Percentiles rank a stretch among this genome's conserved stretches.
Conservation (phyloP, 1,284 basidiomycete genomes). For the Melampsora occidentalis region DNA sequence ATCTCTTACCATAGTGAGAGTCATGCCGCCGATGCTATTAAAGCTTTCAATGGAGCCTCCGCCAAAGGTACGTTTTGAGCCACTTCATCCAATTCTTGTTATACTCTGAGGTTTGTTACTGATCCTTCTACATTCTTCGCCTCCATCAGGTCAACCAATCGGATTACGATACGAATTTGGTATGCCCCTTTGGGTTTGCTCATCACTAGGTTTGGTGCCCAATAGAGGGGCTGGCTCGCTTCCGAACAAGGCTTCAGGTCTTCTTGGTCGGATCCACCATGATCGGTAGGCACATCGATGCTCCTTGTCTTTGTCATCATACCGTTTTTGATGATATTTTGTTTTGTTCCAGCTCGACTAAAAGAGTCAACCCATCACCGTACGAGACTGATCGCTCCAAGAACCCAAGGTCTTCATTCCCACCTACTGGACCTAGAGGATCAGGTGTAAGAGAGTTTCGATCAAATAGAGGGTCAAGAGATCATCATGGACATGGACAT, state of each 20-base stretch:
- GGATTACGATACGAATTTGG: constrained; percentile 13
- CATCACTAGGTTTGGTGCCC: constrained; percentile 14
- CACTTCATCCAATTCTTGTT: background rate
- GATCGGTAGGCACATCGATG: constrained; percentile 17
- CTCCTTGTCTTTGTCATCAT: background rate
- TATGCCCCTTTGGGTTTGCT: constrained; percentile 21
- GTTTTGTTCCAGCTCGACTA: background rate
- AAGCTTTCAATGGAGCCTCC: constrained; percentile 40
- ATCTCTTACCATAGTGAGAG: constrained; percentile 18
- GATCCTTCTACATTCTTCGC: background rate
- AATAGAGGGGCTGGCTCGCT: background rate
- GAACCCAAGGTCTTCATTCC: constrained; percentile 21
- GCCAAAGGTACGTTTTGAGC: constrained; percentile 19
- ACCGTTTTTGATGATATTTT: constrained; percentile 8
- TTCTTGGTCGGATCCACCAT: constrained; percentile 30
- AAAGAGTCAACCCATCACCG: constrained; percentile 9
- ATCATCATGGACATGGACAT: background rate
- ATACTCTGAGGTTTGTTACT: background rate
- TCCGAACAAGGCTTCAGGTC: background rate
- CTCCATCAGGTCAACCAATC: constrained; percentile 26
- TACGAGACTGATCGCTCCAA: constrained; percentile 10
- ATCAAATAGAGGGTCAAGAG: background rate
- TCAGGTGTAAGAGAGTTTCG: background rate
- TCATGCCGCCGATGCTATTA: constrained; percentile 31
- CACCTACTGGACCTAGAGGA: background rate